These are phyloP conservation scores for Barbarea vulgaris DNA, from an alignment of 345 rosid genomes.

Conservation along the genomic window DNA sequence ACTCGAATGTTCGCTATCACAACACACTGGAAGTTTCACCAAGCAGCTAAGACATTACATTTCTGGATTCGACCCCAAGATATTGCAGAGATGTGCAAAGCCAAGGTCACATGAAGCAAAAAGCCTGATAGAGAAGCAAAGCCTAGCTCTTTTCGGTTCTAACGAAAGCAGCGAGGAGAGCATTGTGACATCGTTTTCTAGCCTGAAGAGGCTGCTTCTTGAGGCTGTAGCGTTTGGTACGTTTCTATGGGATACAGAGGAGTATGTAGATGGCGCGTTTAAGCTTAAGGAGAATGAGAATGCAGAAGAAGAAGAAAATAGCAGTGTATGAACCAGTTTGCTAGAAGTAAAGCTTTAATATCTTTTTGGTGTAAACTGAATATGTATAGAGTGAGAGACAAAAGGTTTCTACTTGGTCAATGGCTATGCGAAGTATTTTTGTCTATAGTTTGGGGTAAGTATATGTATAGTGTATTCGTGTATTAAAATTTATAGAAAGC, in stretches of 20 bases:
- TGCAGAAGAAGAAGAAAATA: conserved; percentile 43
- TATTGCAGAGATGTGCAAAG: conserved; percentile 68
- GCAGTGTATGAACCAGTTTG: conserved; percentile 35
- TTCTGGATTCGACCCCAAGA: conserved; percentile 66
- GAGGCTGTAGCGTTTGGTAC: conserved; percentile 94
- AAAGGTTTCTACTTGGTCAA: background rate
- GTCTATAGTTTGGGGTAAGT: conserved; percentile 20
- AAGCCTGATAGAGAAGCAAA: conserved; percentile 68
- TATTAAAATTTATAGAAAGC: conserved; percentile 3
- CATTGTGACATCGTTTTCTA: conserved; percentile 68
- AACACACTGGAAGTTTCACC: conserved; percentile 25
- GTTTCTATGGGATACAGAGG: conserved; percentile 91
- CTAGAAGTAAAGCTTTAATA: background rate
- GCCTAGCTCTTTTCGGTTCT: conserved; percentile 69
- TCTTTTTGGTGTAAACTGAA: conserved; percentile 19
- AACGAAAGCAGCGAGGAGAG: conserved; percentile 45
- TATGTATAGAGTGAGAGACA: background rate
- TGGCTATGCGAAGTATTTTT: background rate
- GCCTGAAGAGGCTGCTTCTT: conserved; percentile 78
- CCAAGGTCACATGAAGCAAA: conserved; percentile 65
- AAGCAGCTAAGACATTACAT: conserved; percentile 57
- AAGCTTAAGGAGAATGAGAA: conserved; percentile 56
- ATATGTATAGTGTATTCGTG: background rate
- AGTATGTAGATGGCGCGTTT: conserved; percentile 59
- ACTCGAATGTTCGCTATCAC: conserved; percentile 55